Evolutionary conservation across 345 rosid species (phyloP), one percentile per base, ranked within the genome.

Genomic region (Trapa incisa): DNA sequence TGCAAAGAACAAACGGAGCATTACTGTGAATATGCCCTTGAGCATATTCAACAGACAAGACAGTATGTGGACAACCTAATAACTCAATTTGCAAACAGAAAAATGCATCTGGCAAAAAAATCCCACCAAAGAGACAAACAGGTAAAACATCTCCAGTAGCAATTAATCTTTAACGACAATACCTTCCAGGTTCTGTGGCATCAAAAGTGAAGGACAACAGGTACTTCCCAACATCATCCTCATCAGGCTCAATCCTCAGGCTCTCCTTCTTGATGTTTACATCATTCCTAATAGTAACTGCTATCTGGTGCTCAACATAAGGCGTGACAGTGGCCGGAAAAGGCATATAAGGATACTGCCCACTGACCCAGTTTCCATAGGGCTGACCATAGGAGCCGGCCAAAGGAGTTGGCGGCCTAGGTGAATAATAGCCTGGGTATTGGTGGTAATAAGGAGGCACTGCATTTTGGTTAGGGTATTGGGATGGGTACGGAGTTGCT

Each of bases 131-230:
- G 4, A 17, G 10, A 52, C 10, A 3, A 35, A 13, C 3, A 17
- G n/a, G 54, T 38, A 1, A 45, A 29, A 54, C 4, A n/a, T 58
- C 36, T 57, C 36, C 2, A 16, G 33, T 0, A 52, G 43, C 16
- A 7, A 52, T 5, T 1, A 7, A 64, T 61, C n/a, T n/a, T 36
- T 54, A 43, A 10, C 50, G 22, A 33, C 2, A 67, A 12, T 72
- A 81, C 88, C 86, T 75, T 70, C 86, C 84, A 14, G 82, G 75
- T 14, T 74, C 80, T 52, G 78, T 76, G 50, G 88, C 88, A 70
- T 84, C 86, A 65, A 78, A 82, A 13, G 77, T 76, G 80, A 84
- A 84, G 56, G 80, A 48, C 39, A 82, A 71, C 3, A 84, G 77
- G 54, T 72, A 80, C 68, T 71, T 67, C 7, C 86, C 84, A 1